phyloP scores from a whole-genome alignment of 2,329 filamentous ascomycete species.

The Fulvia fulva region DNA sequence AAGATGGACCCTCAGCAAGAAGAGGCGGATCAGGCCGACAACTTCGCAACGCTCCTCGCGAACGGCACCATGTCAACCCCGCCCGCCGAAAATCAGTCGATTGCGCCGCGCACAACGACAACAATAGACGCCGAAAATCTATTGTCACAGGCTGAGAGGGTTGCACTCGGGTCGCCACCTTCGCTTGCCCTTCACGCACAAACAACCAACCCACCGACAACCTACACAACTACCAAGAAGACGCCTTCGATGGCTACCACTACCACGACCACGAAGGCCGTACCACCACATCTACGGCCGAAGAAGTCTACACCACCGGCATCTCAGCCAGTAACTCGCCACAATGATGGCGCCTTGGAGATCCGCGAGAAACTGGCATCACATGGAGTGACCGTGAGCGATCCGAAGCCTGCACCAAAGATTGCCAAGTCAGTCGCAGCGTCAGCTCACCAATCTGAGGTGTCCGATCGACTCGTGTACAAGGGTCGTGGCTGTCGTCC shows the following conservation, averaged over 20 bases:
- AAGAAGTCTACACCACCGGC: background rate
- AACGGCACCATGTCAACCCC: background rate
- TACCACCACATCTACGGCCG: slow-evolving; percentile 5
- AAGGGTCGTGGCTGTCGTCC: slow-evolving; percentile 1
- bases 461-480: slow-evolving; percentile 1
- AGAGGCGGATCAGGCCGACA: background rate
- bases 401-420: slow-evolving; percentile 9
- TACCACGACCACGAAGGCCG: background rate
- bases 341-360: background rate
- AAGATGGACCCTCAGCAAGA: background rate
- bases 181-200: background rate
- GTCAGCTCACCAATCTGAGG: background rate
- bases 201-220: background rate
- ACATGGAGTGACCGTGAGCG: slow-evolving; percentile 15
- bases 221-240: background rate
- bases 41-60: background rate
- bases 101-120: background rate
- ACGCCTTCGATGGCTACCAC: background rate
- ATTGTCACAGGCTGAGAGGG: background rate
- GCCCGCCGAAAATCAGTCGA: background rate
- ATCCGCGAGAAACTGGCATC: slow-evolving; percentile 17
- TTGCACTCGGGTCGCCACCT: background rate
- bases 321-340: background rate
- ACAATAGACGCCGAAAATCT: background rate
- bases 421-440: slow-evolving; percentile 6